These are phyloP conservation scores for Neurospora sublineolata DNA, from an alignment of 495 filamentous ascomycete genomes.

Conservation along the genomic window DNA sequence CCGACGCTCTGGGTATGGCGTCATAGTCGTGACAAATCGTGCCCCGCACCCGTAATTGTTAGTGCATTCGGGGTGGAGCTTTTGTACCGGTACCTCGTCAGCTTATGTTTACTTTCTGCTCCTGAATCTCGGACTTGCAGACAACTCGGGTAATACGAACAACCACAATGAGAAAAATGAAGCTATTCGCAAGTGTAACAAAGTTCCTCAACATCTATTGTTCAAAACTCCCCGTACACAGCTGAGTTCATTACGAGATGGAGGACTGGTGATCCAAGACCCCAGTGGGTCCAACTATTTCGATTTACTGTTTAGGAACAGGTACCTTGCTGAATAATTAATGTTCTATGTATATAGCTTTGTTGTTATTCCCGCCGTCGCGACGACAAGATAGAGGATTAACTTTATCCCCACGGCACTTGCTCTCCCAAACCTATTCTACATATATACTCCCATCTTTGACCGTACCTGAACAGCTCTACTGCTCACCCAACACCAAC, in stretches of 20 bases:
- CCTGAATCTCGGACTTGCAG: not conserved
- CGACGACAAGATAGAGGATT: too few relatives aligned
- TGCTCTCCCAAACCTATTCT: not conserved
- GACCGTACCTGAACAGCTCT: not conserved
- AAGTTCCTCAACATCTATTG: too few relatives aligned
- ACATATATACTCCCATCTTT: not conserved
- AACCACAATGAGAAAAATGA: not conserved
- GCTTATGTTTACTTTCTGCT: not conserved
- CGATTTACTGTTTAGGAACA: not conserved
- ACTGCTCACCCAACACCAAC: not conserved
- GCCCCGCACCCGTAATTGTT: constrained; percentile 4
- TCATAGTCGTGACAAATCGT: constrained; percentile 11
- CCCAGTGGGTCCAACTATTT: not conserved
- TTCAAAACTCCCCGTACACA: not conserved
- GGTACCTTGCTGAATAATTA: not conserved
- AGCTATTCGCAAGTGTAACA: not conserved
- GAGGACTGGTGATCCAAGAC: not conserved
- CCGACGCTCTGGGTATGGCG: constrained; percentile 8
- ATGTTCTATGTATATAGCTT: not conserved
- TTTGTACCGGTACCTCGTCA: not conserved
- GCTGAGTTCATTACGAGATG: not conserved
- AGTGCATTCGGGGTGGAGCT: constrained; percentile 7
- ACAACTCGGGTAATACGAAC: not conserved
- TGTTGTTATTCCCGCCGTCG: too few relatives aligned
- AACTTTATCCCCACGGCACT: not conserved